Evolutionary conservation across 1,284 basidiomycete species (phyloP).

Genomic region (Leccinum holopus): DNA sequence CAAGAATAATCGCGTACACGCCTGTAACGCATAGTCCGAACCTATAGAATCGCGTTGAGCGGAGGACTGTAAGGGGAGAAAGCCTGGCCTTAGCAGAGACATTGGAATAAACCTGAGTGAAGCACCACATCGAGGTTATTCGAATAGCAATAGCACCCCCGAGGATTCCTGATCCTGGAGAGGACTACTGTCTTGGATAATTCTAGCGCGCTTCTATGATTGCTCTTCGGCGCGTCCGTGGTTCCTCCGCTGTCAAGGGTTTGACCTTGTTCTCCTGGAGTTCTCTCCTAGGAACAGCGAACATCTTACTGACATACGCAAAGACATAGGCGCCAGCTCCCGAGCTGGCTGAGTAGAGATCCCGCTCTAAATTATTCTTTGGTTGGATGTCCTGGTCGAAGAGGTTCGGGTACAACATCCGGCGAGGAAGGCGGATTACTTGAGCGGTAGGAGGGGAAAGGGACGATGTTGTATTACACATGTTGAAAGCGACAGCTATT

Average conservation of each 20-base stretch:
- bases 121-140: constrained; percentile 25
- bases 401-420: constrained; percentile 88
- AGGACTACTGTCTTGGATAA: constrained; percentile 38
- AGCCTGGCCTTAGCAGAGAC: constrained; percentile 30
- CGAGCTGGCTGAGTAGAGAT: constrained; percentile 77
- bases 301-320: constrained; percentile 98
- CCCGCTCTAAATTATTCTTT: constrained; percentile 78
- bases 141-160: constrained; percentile 62
- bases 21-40: constrained; percentile 64
- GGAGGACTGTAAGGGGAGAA: neutral
- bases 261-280: constrained; percentile 85
- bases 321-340: constrained; percentile 61
- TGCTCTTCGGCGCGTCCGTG: constrained; percentile 69
- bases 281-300: constrained; percentile 79
- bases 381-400: constrained; percentile 57
- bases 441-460: constrained; percentile 84
- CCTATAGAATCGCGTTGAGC: constrained; percentile 35
- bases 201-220: constrained; percentile 55
- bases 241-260: constrained; percentile 82
- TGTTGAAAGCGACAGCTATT: constrained; percentile 95
- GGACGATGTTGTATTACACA: constrained; percentile 94
- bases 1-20: constrained; percentile 79
- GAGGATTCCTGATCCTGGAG: constrained; percentile 53
- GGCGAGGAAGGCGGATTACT: constrained; percentile 73
- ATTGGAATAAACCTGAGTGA: constrained; percentile 10